Base-by-base conservation (phyloP, 352 stramenopile species). In the Phytopythium boreale region DNA sequence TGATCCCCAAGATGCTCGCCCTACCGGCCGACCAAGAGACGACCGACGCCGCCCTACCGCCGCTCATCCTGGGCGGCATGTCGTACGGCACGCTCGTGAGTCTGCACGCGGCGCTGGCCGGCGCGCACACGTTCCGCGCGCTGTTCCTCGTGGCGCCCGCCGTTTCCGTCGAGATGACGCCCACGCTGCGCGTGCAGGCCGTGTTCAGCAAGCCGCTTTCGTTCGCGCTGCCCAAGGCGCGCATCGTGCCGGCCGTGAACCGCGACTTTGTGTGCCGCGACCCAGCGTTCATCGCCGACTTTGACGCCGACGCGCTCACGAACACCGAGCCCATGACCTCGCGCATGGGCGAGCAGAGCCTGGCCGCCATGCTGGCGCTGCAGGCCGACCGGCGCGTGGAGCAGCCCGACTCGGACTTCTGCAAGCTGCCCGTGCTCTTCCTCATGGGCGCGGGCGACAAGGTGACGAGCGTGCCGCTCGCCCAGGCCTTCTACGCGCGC, bases 371-470 rank as follows among this genome's bases (percentile, higher is more conserved):
- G 70, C 60, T 63, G 61, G 67, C 65, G 31, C 39, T 87, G 41
- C 65, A 76, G 29, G 60, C 31, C 6, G 74, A 68, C 46, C 8
- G n/a, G 11, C 68, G 76, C 39, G 75, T 85, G 52, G 63, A 77
- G 41, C 34, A 82, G 6, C 14, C 66, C 0, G 58, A 53, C 2
- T 80, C 70, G 26, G 62, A 27, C 1, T 74, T 86, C 49, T 77
- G 77, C 47, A 61, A 64, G 4, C 56, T 76, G 0, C 66, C 69
- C 7, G 12, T 76, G 52, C 61, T 79, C 19, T 66, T 84, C 20
- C 52, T 88, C 26, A 76, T 84, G 64, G 79, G 79, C 10, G 73
- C 75, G 11, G 58, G 72, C 31, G 79, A 88, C 52, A 80, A 84
- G 51, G 71, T 86, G 27, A 83, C 76, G 52, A 85, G 72, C 61